These are phyloP conservation scores for Agroathelia rolfsii DNA, from an alignment of 1,284 basidiomycete species.

Conservation along the genomic window DNA sequence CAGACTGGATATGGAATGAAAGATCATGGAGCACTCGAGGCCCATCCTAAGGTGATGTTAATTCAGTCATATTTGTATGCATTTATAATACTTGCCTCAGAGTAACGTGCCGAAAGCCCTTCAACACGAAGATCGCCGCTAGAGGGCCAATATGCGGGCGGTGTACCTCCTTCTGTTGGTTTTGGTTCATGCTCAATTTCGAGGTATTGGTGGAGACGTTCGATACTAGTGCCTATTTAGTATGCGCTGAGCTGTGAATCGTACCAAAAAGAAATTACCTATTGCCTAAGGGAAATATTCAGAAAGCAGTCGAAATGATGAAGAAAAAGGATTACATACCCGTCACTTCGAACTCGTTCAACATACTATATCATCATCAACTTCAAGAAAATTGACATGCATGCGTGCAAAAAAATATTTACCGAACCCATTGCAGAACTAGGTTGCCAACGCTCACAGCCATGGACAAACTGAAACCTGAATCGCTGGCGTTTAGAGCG, in stretches of 20 bases:
- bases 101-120: constrained; percentile 49
- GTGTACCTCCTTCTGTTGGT: constrained; percentile 36
- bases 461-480: constrained; percentile 13
- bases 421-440: not conserved
- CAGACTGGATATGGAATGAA: constrained; percentile 27
- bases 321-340: constrained; percentile 22
- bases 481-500: constrained; percentile 12
- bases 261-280: not conserved
- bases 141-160: constrained; percentile 74
- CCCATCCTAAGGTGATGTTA: constrained; percentile 9
- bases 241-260: not conserved
- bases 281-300: constrained; percentile 4
- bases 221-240: constrained; percentile 34
- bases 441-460: constrained; percentile 3
- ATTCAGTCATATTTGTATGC: constrained; percentile 4
- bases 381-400: constrained; percentile 24
- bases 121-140: constrained; percentile 60
- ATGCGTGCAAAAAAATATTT: constrained; percentile 23
- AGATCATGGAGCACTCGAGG: constrained; percentile 30
- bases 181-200: constrained; percentile 63
- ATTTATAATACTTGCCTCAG: constrained; percentile 19
- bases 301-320: not conserved
- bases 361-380: constrained; percentile 8
- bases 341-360: constrained; percentile 18
- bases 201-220: constrained; percentile 67